Percentiles rank a stretch among this genome's conserved stretches.
Conservation (phyloP, 768 basidiomycete genomes). For the Macrocybe gigantea region DNA sequence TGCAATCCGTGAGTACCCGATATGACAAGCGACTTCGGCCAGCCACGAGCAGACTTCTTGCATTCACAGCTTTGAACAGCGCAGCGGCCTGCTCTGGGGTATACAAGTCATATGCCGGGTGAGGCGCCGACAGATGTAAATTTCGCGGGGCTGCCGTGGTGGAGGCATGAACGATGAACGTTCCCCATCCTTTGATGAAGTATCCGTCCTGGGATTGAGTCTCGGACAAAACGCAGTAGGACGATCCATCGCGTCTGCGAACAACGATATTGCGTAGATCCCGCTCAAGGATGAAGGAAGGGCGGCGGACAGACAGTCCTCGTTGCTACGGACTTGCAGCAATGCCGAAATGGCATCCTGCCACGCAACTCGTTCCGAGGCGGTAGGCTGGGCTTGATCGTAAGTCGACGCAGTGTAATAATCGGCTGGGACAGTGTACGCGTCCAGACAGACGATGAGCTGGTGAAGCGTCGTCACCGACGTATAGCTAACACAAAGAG, state of each 20-base stretch:
- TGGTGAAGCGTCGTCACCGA: too few species aligned
- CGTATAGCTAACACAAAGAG: too few species aligned
- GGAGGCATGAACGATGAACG: constrained; percentile 21
- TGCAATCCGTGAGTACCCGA: constrained; percentile 24
- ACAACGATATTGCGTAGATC: constrained; percentile 21
- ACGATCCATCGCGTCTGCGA: constrained; percentile 16
- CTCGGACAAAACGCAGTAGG: constrained; percentile 29
- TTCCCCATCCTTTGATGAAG: constrained; percentile 29
- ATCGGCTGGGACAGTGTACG: constrained; percentile 21
- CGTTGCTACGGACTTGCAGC: constrained; percentile 24
- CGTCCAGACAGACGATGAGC: constrained; percentile 21
- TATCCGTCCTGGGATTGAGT: constrained; percentile 3
- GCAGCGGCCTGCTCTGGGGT: constrained; percentile 35
- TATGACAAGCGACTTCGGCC: constrained; percentile 33
- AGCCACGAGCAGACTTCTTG: constrained; percentile 35
- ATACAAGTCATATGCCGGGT: constrained; percentile 32
- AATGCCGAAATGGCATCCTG: constrained; percentile 16
- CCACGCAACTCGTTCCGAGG: constrained; percentile 21
- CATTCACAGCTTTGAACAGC: constrained; percentile 30
- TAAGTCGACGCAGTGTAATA: constrained; percentile 24
- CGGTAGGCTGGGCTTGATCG: constrained; percentile 24
- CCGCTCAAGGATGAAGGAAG: constrained; percentile 20
- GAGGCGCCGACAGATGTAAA: constrained; percentile 42
- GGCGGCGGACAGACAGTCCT: constrained; percentile 23
- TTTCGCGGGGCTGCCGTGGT: constrained; percentile 18